Evolutionary conservation across 495 filamentous ascomycete species (phyloP).

Genomic region (Penicillium canescens): DNA sequence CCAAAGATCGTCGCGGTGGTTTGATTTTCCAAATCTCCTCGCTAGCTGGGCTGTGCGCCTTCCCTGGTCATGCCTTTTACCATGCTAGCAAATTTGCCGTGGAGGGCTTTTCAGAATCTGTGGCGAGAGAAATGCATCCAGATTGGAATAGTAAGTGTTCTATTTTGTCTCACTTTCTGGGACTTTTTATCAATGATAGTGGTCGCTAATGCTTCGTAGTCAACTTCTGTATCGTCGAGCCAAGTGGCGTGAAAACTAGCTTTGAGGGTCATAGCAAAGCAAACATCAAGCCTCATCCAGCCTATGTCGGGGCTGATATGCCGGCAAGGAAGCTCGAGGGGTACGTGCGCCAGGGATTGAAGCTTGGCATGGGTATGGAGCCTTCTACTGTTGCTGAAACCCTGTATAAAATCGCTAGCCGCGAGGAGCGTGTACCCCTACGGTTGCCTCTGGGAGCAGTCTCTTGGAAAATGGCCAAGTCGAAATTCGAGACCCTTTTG

Average conservation of each 20-base stretch:
- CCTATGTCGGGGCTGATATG: slow-evolving; percentile 36
- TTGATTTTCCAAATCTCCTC: slow-evolving; percentile 55
- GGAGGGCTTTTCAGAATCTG: slow-evolving; percentile 56
- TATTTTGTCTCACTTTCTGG: slow-evolving; percentile 8
- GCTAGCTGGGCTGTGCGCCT: slow-evolving; percentile 49
- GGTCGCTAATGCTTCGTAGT: slow-evolving; percentile 22
- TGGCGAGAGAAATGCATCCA: slow-evolving; percentile 48
- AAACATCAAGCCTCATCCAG: slow-evolving; percentile 25
- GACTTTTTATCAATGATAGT: neutral
- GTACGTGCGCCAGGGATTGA: slow-evolving; percentile 32
- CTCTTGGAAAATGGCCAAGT: slow-evolving; percentile 33
- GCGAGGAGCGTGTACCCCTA: slow-evolving; percentile 40
- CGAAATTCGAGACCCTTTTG: slow-evolving; percentile 18
- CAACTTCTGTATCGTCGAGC: slow-evolving; percentile 50
- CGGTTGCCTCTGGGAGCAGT: slow-evolving; percentile 44
- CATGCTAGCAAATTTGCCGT: slow-evolving; percentile 57
- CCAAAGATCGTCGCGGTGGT: slow-evolving; percentile 39
- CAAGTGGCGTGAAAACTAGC: slow-evolving; percentile 50
- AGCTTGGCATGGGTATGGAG: slow-evolving; percentile 33
- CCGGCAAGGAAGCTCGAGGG: slow-evolving; percentile 33
- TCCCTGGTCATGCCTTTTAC: slow-evolving; percentile 51
- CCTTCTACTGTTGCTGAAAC: slow-evolving; percentile 34
- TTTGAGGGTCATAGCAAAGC: slow-evolving; percentile 30
- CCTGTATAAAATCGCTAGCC: slow-evolving; percentile 36
- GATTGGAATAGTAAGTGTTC: slow-evolving; percentile 45